These are phyloP conservation scores for Cercospora sojina DNA, from an alignment of 2,329 filamentous ascomycete genomes.

Conservation along the genomic window DNA sequence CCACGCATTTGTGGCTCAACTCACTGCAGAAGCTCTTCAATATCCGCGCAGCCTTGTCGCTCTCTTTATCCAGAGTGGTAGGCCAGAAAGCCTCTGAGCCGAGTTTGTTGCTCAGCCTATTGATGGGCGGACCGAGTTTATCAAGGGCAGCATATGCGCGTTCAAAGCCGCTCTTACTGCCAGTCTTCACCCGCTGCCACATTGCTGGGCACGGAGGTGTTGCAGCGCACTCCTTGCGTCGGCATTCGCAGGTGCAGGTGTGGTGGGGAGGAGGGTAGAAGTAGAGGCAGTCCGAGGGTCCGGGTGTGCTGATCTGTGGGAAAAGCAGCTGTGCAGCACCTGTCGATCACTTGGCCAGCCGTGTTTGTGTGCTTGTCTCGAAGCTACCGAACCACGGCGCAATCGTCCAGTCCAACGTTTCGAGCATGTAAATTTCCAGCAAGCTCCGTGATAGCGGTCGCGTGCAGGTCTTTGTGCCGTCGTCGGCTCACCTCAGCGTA, in stretches of 20 bases:
- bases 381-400: not conserved
- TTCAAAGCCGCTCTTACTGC: slow-evolving; percentile 68
- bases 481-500: not conserved
- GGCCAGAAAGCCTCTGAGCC: slow-evolving; percentile 84
- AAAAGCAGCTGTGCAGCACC: not conserved
- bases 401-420: not conserved
- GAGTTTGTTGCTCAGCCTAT: slow-evolving; percentile 76
- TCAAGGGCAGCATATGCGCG: slow-evolving; percentile 67
- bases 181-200: slow-evolving; percentile 57
- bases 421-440: not conserved
- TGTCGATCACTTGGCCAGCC: slow-evolving; percentile 2
- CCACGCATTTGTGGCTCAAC: slow-evolving; percentile 35
- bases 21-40: slow-evolving; percentile 85
- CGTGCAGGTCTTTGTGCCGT: not conserved
- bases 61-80: slow-evolving; percentile 79
- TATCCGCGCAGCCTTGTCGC: slow-evolving; percentile 87
- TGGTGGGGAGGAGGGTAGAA: not conserved
- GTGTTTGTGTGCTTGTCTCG: slow-evolving; percentile 2
- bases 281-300: not conserved
- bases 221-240: not conserved
- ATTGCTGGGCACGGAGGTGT: slow-evolving; percentile 33
- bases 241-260: not conserved
- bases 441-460: not conserved
- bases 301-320: not conserved
- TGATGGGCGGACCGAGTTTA: slow-evolving; percentile 69